Evolutionary conservation across 306 rosid genomes (phyloP).

Genomic region (Trifolium repens): DNA sequence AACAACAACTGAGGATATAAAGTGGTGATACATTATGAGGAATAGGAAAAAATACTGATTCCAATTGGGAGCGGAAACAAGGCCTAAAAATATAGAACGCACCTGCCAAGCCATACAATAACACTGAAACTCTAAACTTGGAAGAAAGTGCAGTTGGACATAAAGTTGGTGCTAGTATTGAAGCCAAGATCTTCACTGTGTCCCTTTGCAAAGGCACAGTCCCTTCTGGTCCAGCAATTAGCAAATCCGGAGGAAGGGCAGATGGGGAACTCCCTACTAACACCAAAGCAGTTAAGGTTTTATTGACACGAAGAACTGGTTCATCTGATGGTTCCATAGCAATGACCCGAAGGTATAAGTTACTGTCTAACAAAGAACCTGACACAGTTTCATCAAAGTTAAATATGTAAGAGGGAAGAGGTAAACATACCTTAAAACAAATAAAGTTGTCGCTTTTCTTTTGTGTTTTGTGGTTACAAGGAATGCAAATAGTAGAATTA

Average conservation of each 20-base stretch:
- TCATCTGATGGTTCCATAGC: conserved; percentile 94
- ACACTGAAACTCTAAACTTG: conserved; percentile 86
- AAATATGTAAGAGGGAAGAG: conserved; percentile 12
- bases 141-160: conserved; percentile 87
- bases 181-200: conserved; percentile 75
- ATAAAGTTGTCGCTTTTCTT: conserved; percentile 52
- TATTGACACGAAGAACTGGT: conserved; percentile 67
- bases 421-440: conserved; percentile 76
- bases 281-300: conserved; percentile 79
- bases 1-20: conserved; percentile 28
- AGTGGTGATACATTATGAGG: conserved; percentile 15
- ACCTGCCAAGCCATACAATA: conserved; percentile 87
- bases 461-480: conserved; percentile 60
- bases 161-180: conserved; percentile 75
- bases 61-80: background rate
- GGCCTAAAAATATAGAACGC: conserved; percentile 40
- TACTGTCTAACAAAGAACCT: conserved; percentile 42
- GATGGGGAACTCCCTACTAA: conserved; percentile 86
- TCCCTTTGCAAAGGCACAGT: conserved; percentile 80
- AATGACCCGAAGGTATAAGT: conserved; percentile 65
- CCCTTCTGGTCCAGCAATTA: conserved; percentile 60
- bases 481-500: conserved; percentile 69
- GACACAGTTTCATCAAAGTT: conserved; percentile 20
- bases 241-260: conserved; percentile 81
- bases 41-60: conserved; percentile 5